Evolutionary conservation across 208 protist genomes (phyloP).

Genomic region (Acanthamoeba sp.): DNA sequence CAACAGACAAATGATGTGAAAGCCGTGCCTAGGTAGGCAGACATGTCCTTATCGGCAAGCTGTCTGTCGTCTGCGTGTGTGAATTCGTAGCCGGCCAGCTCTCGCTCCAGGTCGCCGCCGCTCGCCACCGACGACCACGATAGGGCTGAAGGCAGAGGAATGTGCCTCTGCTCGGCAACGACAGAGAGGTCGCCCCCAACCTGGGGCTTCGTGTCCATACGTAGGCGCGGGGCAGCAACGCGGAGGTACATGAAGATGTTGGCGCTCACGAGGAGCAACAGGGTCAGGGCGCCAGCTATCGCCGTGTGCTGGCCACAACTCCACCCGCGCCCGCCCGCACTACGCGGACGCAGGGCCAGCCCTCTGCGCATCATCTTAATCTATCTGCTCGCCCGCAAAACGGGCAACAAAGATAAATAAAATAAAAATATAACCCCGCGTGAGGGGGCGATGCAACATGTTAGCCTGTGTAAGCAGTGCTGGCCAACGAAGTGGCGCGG

Average conservation of each 20-base stretch:
- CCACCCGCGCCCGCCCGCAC: too few species aligned
- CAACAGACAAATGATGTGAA: neutral
- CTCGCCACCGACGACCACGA: too few species aligned
- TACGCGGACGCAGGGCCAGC: too few species aligned
- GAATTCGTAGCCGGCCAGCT: neutral
- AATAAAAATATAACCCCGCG: too few species aligned
- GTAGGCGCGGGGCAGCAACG: neutral
- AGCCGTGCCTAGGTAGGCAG: neutral
- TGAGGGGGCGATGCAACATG: too few species aligned
- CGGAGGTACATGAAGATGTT: constrained; percentile 24
- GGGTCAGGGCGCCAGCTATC: neutral
- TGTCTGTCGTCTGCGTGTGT: neutral
- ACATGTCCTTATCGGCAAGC: neutral
- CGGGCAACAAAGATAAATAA: too few species aligned
- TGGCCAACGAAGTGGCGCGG: too few species aligned
- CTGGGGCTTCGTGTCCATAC: neutral
- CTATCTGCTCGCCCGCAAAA: too few species aligned
- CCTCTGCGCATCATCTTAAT: too few species aligned
- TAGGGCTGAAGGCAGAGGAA: too few species aligned
- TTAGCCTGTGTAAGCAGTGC: too few species aligned
- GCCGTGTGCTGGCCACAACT: neutral
- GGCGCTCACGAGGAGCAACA: neutral
- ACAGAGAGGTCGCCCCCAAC: neutral
- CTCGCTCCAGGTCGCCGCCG: neutral
- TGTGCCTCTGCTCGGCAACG: too few species aligned